Evolutionary conservation across 345 rosid genomes (phyloP).

Genomic region (Eucalyptus microcorys): DNA sequence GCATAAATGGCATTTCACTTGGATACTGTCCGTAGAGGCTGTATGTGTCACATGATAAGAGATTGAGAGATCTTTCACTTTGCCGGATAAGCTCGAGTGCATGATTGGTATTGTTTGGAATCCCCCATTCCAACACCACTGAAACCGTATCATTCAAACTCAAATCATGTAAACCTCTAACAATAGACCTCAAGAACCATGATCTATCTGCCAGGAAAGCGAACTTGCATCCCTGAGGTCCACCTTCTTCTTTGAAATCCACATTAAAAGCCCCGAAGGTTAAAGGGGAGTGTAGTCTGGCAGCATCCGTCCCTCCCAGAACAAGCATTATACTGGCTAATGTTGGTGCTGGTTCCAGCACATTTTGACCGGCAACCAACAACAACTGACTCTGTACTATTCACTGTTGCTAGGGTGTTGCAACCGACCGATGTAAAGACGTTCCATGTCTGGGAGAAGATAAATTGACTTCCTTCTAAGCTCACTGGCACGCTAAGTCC

Average conservation of each 20-base stretch:
- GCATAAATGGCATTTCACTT: not conserved
- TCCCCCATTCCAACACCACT: not conserved
- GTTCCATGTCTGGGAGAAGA: not conserved
- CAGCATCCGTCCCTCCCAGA: not conserved
- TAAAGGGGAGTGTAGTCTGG: not conserved
- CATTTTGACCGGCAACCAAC: not conserved
- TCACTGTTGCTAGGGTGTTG: not conserved
- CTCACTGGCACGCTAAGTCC: not conserved
- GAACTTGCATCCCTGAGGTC: not conserved
- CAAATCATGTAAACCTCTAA: not conserved
- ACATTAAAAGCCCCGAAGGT: not conserved
- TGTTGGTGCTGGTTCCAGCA: not conserved
- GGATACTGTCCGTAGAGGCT: accelerated
- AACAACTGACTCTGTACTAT: not conserved
- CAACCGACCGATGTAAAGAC: not conserved
- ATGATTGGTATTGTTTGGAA: not conserved
- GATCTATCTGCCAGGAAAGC: not conserved
- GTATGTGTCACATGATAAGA: not conserved
- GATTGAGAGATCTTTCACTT: accelerated
- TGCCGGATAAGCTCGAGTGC: not conserved
- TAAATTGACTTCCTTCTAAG: not conserved
- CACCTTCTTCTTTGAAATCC: not conserved
- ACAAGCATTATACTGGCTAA: not conserved
- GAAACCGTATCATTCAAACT: not conserved
- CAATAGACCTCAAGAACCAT: not conserved